Evolutionary conservation across 2,329 filamentous ascomycete species (phyloP).

Genomic region (Tolypocladium tundrense): DNA sequence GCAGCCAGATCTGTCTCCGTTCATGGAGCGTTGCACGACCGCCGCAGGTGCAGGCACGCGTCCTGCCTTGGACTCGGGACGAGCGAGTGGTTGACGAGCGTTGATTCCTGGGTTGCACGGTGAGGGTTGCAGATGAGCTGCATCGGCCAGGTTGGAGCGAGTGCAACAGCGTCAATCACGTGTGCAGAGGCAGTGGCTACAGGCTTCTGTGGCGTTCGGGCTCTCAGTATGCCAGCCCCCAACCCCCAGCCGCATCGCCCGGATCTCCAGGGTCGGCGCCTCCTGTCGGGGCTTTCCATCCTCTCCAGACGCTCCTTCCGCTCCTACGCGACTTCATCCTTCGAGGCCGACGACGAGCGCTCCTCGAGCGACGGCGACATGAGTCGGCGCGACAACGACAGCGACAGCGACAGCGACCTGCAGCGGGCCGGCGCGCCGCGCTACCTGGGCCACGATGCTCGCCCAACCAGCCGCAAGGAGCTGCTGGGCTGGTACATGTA

Average conservation of each 20-base stretch:
- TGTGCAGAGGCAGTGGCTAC: not conserved
- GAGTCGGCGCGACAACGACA: constrained; percentile 18
- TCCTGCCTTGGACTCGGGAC: not conserved
- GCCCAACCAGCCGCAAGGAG: constrained; percentile 81
- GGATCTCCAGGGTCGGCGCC: constrained; percentile 28
- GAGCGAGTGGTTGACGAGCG: not conserved
- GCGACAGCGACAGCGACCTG: constrained; percentile 14
- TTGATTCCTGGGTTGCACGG: not conserved
- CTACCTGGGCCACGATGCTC: constrained; percentile 76
- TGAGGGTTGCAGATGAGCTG: not conserved
- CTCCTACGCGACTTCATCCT: constrained; percentile 49
- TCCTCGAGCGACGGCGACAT: constrained; percentile 30
- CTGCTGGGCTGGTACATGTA: constrained; percentile 93
- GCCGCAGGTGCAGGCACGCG: not conserved
- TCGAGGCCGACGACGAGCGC: constrained; percentile 61
- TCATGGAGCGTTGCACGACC: not conserved
- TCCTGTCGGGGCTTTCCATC: constrained; percentile 39
- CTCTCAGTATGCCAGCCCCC: constrained; percentile 3
- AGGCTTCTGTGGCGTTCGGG: not conserved
- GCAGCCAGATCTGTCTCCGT: not conserved
- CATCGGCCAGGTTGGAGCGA: not conserved
- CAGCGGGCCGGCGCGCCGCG: constrained; percentile 29
- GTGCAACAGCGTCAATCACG: not conserved
- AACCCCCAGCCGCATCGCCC: constrained; percentile 22
- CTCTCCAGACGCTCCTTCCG: constrained; percentile 45